phyloP scores from a whole-genome alignment of 2,329 filamentous ascomycete genomes.

The Aspergillus fructus region DNA sequence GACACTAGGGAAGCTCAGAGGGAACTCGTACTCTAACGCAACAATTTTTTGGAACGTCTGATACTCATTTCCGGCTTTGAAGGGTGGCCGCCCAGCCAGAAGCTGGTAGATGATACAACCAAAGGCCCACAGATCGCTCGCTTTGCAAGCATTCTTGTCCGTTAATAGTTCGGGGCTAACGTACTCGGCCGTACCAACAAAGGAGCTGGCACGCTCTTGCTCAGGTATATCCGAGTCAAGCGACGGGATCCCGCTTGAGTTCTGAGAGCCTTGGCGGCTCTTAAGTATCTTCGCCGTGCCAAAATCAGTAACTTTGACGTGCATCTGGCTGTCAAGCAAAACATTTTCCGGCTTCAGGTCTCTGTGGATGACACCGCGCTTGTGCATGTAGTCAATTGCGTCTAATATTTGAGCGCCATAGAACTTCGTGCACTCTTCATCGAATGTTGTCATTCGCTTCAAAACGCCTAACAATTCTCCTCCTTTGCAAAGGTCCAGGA shows the following conservation, averaged over 20 bases:
- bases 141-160: slow-evolving; percentile 95
- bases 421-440: slow-evolving; percentile 90
- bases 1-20: slow-evolving; percentile 77
- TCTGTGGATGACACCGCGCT: slow-evolving; percentile 89
- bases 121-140: slow-evolving; percentile 97
- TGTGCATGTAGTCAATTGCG: slow-evolving; percentile 97
- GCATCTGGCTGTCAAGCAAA: slow-evolving; percentile 89
- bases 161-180: slow-evolving; percentile 96
- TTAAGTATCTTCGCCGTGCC: slow-evolving; percentile 94
- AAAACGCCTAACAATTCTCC: slow-evolving; percentile 89
- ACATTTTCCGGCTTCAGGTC: slow-evolving; percentile 98
- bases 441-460: slow-evolving; percentile 92
- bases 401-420: slow-evolving; percentile 96
- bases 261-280: slow-evolving; percentile 47
- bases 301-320: slow-evolving; percentile 98
- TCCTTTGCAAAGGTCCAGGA: slow-evolving; percentile 87
- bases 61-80: slow-evolving; percentile 95
- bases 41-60: slow-evolving; percentile 99
- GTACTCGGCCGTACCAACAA: slow-evolving; percentile 97
- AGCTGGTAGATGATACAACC: slow-evolving; percentile 98
- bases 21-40: slow-evolving; percentile 89
- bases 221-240: slow-evolving; percentile 58
- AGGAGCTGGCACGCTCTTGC: slow-evolving; percentile 80
- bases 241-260: slow-evolving; percentile 45
- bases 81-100: slow-evolving; percentile 90